Evolutionary conservation across 345 rosid genomes (phyloP), one percentile per base, ranked within the genome.

Genomic region (Camelina sativa): DNA sequence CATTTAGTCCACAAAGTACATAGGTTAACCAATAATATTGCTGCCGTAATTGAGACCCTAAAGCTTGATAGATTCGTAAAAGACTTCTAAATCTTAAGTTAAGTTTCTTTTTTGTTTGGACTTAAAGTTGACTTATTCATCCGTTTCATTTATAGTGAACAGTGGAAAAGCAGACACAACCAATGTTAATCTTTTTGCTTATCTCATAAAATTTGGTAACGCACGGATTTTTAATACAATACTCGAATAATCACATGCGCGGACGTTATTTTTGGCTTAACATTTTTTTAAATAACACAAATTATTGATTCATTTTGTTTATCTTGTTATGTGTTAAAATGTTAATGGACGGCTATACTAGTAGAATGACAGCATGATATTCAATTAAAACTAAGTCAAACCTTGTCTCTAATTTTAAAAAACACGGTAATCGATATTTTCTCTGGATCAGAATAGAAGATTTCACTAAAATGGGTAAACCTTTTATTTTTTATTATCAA

Each of bases 321-420:
- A 60, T 69, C 57, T 37, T 69, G 59, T 62, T 69, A 60, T 75
- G 69, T 75, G 62, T 19, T 74, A 34, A 12, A 7, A 7, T 38
- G 30, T 51, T 7, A 3, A 34, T 64, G 62, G 67, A 67, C 73
- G 47, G 73, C 15, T 13, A 11, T 40, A 19, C 38, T 65, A 10
- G 55, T 63, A 55, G 55, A 23, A 20, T 37, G 4, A 44, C 50
- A 25, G 38, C 28, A 64, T 62, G 20, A 62, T 69, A 25, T 7
- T 37, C 40, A 28, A 70, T 13, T 47, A n/a, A 55, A 63, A 58
- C 43, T 35, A 69, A 54, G 80, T 70, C 75, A 76, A 76, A 76
- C 71, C 80, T 63, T 76, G 80, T 62, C 75, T 65, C 71, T 69
- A 12, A 4, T 67, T 52, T 6, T 4, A 69, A n/a, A 41, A 6